A percentile compares a stretch with the other conserved stretches of the same genome.
phyloP scores from a whole-genome alignment of 176 grass and related monocot genomes.

The Carex littledalei region DNA sequence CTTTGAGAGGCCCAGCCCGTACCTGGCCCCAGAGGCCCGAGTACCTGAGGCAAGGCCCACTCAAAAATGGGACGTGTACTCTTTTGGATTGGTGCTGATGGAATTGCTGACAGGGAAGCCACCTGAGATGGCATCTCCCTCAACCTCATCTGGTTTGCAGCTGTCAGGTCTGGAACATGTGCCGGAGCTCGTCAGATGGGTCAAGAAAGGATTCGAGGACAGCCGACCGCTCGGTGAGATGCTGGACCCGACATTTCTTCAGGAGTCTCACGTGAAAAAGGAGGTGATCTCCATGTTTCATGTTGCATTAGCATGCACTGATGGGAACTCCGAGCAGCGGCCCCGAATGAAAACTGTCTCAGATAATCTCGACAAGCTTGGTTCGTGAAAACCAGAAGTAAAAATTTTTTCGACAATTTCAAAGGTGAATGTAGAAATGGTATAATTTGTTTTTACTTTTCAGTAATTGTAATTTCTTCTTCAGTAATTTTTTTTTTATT shows the following conservation, averaged over 20 bases:
- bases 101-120: conserved; percentile 63
- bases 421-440: conserved; percentile 10
- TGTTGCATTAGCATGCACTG: conserved; percentile 62
- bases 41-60: background rate
- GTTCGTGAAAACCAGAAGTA: conserved; percentile 5
- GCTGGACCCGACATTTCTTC: conserved; percentile 45
- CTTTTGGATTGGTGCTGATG: conserved; percentile 59
- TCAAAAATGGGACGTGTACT: conserved; percentile 88
- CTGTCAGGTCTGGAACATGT: conserved; percentile 35
- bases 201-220: conserved; percentile 61
- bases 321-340: conserved; percentile 44
- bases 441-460: background rate
- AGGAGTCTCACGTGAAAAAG: conserved; percentile 52
- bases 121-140: conserved; percentile 44
- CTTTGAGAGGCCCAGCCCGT: conserved; percentile 31
- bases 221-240: conserved; percentile 48
- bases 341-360: conserved; percentile 73
- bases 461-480: conserved; percentile 15
- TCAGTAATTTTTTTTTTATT: background rate
- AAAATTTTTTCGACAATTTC: background rate
- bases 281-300: conserved; percentile 75
- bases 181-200: conserved; percentile 73
- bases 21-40: conserved; percentile 59
- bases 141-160: conserved; percentile 38
- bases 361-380: conserved; percentile 72